These are phyloP conservation scores for Phalaenopsis hybrid DNA, from an alignment of 116 monocot species.

Conservation along the genomic window DNA sequence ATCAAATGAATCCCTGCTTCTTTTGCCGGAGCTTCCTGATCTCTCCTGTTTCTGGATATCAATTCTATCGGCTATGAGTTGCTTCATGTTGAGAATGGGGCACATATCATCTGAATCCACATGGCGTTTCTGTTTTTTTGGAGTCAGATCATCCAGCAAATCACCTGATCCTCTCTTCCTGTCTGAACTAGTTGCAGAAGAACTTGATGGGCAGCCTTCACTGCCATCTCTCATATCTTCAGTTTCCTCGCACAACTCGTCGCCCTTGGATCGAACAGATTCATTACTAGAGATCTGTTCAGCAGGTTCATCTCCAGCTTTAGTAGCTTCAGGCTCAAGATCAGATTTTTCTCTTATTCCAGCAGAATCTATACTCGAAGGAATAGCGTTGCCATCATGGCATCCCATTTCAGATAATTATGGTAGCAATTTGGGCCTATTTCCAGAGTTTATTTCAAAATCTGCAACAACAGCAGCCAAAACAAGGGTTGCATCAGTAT, in stretches of 20 bases:
- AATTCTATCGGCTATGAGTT: neutral
- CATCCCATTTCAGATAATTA: neutral
- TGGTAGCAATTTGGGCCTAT: neutral
- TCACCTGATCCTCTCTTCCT: constrained; percentile 5
- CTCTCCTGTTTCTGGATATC: constrained; percentile 4
- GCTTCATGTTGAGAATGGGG: neutral
- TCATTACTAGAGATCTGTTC: neutral
- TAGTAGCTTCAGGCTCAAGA: neutral
- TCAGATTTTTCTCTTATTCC: neutral
- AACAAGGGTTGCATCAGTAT: neutral
- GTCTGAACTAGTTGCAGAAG: constrained; percentile 1
- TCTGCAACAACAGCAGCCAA: neutral
- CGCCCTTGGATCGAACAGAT: neutral
- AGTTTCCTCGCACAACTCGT: neutral
- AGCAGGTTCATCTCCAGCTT: neutral
- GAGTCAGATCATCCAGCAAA: neutral
- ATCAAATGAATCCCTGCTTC: constrained; percentile 3
- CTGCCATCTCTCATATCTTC: neutral
- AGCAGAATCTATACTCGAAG: neutral
- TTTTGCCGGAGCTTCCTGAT: constrained; percentile 14
- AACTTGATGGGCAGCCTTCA: neutral
- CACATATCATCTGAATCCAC: neutral
- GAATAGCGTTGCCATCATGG: neutral
- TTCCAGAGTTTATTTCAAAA: neutral
- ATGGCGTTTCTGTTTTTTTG: neutral